Base-by-base conservation (phyloP, 805 yeast genomes). In the Yarrowia sp. region DNA sequence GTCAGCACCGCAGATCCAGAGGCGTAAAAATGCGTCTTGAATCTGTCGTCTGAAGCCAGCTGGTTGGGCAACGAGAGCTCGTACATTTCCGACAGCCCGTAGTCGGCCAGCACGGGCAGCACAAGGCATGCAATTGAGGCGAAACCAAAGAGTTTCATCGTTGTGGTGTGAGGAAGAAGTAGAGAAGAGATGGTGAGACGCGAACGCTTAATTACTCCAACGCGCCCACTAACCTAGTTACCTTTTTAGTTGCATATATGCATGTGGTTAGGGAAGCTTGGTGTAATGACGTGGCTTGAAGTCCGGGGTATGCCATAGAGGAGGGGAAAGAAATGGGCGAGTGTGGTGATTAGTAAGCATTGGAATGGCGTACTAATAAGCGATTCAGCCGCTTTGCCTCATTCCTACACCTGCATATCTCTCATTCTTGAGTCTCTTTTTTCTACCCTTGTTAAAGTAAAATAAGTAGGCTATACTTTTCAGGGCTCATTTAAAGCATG, bases 1-100 rank as follows among this genome's bases (percentile, higher is more conserved):
- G 64, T 58, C 33, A 58, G 50, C 33, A 58, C 64, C 2, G 64
- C 64, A 3, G 64, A 58, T 33, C 64, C 64, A 12, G 64, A 58
- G 17, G 64, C 64, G 42, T 20, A 20, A 50, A 58, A 58, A 42
- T 58, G 40, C 9, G 64, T 33, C 20, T 42, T 58, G 50, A 58
- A 58, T 14, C 64, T 5, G 39, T 58, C 64, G 17, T 58, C 64
- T 1, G 38, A 33, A 8, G 49, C 12, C 40, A 58, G n/a, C 33
- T 50, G 43, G 33, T 58, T 43, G 33, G 49, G 40, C 17, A 58
- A 19, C 8, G 64, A 58, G 15, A 58, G 47, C 38, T 58, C 64
- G 50, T 58, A 58, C 50, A 58, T 33, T 33, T 58, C 64, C 13
- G 64, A 13, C 6, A 42, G 50, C 9, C 50, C 50, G 24, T 42